Base-by-base conservation (phyloP, 768 basidiomycete species). In the Tylopilus vinaceipallidus region DNA sequence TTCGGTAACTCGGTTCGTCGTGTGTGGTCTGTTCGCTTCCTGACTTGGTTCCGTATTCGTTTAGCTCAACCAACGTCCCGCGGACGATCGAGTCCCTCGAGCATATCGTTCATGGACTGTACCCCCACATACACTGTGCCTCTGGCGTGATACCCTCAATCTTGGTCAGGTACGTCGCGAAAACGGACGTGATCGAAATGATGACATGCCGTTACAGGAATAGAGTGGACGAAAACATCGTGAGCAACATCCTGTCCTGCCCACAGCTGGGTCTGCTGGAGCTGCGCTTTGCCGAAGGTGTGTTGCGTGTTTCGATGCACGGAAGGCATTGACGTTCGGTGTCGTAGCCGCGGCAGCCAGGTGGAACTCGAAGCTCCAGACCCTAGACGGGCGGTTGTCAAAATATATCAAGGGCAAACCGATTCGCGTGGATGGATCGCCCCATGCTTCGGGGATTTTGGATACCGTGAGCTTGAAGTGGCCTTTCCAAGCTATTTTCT, bases 21-120 rank as follows among this genome's bases (percentile, higher is more conserved):
- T 34, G 6, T 19, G 6, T 36, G n/a, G 30, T 23, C 3, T n/a
- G 8, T 50, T 24, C 7, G 23, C 27, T 24, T 36, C 10, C 22
- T 50, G 40, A 46, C 24, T 8, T 3, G 12, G 29, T 33, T 23
- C 13, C 16, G 7, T 34, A 22, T 47, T 47, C 29, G 23, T 48
- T 9, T 42, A 83, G 84, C 40, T 85, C 81, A 14, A 92, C 90
- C 2, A 86, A 88, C 59, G 80, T 92, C 64, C 80, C 88, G 0
- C 75, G 90, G 29, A 91, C 88, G 6, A 81, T 84, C 14, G 86
- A 91, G 57, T 83, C 83, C 0, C 67, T 90, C 16, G 83, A 86
- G 55, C 82, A 91, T 54, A 73, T 91, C 30, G 71, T 87, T n/a
- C 75, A 82, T 42, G 88, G 88, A 2, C 63, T 92, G 40, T 91